These are phyloP conservation scores for Luffa aegyptiaca DNA, from an alignment of 306 rosid species.

Conservation along the genomic window DNA sequence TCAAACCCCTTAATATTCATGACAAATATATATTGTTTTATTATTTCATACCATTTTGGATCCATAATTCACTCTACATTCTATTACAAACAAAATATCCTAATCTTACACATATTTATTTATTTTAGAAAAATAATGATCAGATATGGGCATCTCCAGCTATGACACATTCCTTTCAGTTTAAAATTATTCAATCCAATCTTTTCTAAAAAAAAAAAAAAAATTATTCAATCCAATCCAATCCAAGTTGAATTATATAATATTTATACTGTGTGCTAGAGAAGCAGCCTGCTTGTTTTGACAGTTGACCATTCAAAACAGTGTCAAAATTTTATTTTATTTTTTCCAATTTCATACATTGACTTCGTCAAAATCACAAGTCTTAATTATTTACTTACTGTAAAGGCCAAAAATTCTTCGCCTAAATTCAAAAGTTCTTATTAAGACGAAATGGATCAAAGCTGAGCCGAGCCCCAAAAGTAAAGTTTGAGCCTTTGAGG, in stretches of 20 bases:
- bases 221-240: background rate
- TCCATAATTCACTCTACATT: too few species aligned
- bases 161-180: background rate
- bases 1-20: too few species aligned
- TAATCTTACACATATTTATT: background rate
- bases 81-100: too few species aligned
- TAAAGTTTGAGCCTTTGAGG: background rate
- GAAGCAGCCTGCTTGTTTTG: background rate
- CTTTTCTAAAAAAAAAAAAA: too few species aligned
- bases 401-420: background rate
- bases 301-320: background rate
- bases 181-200: background rate
- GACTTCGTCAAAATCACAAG: background rate
- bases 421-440: background rate
- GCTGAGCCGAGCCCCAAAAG: background rate
- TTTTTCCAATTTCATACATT: background rate
- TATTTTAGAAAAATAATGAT: background rate
- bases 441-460: background rate
- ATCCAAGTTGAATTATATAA: background rate
- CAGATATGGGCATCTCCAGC: background rate
- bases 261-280: background rate
- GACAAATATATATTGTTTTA: too few species aligned
- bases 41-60: too few species aligned
- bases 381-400: background rate
- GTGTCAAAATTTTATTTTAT: background rate